Conservation (phyloP, 2,329 filamentous ascomycete genomes). For the Fusarium pseudonygamai region DNA sequence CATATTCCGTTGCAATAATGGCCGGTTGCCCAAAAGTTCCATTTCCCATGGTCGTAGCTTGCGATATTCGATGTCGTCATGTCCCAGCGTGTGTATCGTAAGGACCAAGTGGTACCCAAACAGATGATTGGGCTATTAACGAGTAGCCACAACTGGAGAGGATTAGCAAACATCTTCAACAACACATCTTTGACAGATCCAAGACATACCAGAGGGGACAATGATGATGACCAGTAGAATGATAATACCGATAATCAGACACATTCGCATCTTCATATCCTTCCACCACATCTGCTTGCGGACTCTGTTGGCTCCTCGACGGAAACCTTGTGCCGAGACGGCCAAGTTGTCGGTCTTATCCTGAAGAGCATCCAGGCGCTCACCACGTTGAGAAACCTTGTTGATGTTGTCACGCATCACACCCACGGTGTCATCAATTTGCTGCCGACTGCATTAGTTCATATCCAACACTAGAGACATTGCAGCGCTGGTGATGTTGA, state of each 20-base stretch:
- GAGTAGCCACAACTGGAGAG: conserved; percentile 49
- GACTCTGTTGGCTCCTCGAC: conserved; percentile 93
- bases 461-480: not conserved
- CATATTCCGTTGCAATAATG: conserved; percentile 45
- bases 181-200: not conserved
- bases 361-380: conserved; percentile 85
- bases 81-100: conserved; percentile 37
- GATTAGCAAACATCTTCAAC: conserved; percentile 13
- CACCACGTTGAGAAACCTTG: conserved; percentile 93
- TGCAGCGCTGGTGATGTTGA: not conserved
- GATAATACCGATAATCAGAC: conserved; percentile 89
- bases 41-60: conserved; percentile 44
- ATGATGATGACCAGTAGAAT: conserved; percentile 94
- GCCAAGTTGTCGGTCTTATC: conserved; percentile 96
- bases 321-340: conserved; percentile 92
- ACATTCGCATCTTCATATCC: conserved; percentile 99
- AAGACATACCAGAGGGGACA: conserved; percentile 79
- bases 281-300: conserved; percentile 99
- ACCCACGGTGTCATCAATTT: conserved; percentile 96
- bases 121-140: conserved; percentile 39
- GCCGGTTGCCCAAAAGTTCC: conserved; percentile 44
- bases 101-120: conserved; percentile 43
- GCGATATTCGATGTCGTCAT: conserved; percentile 42
- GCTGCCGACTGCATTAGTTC: conserved; percentile 61
- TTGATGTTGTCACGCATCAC: conserved; percentile 98